Evolutionary conservation across 2,329 filamentous ascomycete genomes (phyloP), one percentile per base, ranked within the genome.

Genomic region (Septoria linicola): DNA sequence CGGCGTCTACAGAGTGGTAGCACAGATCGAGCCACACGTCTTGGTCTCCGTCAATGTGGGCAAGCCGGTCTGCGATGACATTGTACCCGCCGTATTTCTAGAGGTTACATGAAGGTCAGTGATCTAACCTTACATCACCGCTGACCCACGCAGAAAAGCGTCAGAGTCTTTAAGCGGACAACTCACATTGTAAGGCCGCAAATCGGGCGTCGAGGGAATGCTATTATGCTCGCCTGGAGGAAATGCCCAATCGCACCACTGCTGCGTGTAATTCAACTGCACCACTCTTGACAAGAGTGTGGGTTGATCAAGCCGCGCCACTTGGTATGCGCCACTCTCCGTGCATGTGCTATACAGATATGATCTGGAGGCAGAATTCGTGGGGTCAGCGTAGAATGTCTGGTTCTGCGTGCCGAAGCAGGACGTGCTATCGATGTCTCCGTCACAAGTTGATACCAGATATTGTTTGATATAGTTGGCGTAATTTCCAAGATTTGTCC

Each of bases 201-300:
- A n/a, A n/a, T 77, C 68, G 0, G 77, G 77, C 0, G 66, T 69
- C 1, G 68, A 32, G 0, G 76, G 74, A 17, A 79, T 72, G 23
- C 59, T 57, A 55, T 76, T 78, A 63, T 73, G 70, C 20, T 68
- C 45, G 0, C 77, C 77, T 1, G 68, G 53, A 1, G 76, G 73
- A 55, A 80, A 80, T 1, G 77, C 75, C 76, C 77, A 77, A n/a
- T 59, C 71, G 57, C 78, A 80, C 76, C 77, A 80, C 62, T 79
- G 73, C 56, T 79, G 77, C 31, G 76, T 79, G 62, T 80, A 80
- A 34, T 71, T 66, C 7, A 69, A 69, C 41, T 76, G 68, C 3
- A 80, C 57, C 0, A 75, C 73, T 4, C 75, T 70, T 1, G 75
- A 77, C 14, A 80, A 66, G 2, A 80, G 66, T 1, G 70, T 71